Evolutionary conservation across 495 filamentous ascomycete species (phyloP), one percentile per base, ranked within the genome.

Genomic region (Neurospora sp.): DNA sequence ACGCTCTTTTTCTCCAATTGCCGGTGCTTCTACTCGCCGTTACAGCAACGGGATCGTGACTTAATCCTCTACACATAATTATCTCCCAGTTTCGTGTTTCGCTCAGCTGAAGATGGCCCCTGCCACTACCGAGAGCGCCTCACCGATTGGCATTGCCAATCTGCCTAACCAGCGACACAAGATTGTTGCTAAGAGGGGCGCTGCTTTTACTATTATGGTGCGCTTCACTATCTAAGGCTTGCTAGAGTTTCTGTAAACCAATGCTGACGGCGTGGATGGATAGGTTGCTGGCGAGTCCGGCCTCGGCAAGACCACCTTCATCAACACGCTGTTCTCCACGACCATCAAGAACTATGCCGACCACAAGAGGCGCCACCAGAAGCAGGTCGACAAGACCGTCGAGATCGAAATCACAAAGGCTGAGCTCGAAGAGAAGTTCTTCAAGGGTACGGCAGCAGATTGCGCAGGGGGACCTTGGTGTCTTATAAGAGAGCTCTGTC

Each of bases 331-430:
- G 40, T 99, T 99, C 87, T 98, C 96, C 70, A 99, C 96, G 74
- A 99, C 96, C 78, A 99, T 99, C 88, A 99, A 99, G 88, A 99
- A 98, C 89, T 99, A 99, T 82, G 95, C 96, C 86, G 96, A 99
- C 82, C 96, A 99, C 88, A 94, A 96, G 86, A 92, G 93, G 83
- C 92, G 96, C 77, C 96, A 99, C 85, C 93, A 94, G 84, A 99
- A 99, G 89, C 96, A 99, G 85, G 88, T 97, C 72, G 96, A 99
- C 87, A 98, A 98, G 86, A 99, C 96, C 11, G 96, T 99, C 72
- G 96, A 99, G 87, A 99, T 99, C 79, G 96, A 98, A 83, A 99
- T 99, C 81, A 99, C 96, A 82, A 99, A 99, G 88, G 96, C 96
- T 70, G 96, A 99, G 86, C 85, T 99, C 74, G 96, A 99, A 86